Evolutionary conservation across 768 basidiomycete genomes (phyloP).

Genomic region (Stropharia rugosoannulata): DNA sequence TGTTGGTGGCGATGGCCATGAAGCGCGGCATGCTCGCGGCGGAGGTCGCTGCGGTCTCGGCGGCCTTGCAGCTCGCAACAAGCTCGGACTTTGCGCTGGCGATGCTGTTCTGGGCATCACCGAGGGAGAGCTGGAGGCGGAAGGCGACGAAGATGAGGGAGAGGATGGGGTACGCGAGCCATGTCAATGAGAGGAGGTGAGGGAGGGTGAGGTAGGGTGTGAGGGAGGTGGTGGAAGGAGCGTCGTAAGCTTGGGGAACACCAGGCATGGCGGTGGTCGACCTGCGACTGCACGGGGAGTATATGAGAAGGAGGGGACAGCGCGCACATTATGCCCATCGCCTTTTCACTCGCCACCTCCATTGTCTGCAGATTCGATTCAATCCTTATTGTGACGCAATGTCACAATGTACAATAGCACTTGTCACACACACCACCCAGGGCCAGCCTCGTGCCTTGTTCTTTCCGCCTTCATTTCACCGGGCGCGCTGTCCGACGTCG

Average conservation of each 20-base stretch:
- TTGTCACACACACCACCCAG: not conserved
- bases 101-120: slow-evolving; percentile 65
- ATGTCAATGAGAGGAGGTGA: slow-evolving; percentile 82
- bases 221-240: slow-evolving; percentile 45
- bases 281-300: slow-evolving; percentile 42
- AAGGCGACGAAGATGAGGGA: slow-evolving; percentile 89
- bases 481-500: no score
- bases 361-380: slow-evolving; percentile 10
- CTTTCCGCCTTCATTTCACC: not conserved
- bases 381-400: slow-evolving; percentile 8
- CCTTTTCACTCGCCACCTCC: slow-evolving; percentile 10
- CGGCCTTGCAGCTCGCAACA: slow-evolving; percentile 82
- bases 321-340: not conserved
- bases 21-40: slow-evolving; percentile 88
- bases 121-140: slow-evolving; percentile 72
- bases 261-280: slow-evolving; percentile 37
- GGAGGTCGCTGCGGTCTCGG: slow-evolving; percentile 78
- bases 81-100: slow-evolving; percentile 71
- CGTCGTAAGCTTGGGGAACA: slow-evolving; percentile 56
- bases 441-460: not conserved
- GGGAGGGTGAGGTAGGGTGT: slow-evolving; percentile 83
- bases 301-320: slow-evolving; percentile 18
- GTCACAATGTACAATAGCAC: not conserved
- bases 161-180: slow-evolving; percentile 90
- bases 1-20: slow-evolving; percentile 81